Evolutionary conservation across 2,329 filamentous ascomycete species (phyloP), one percentile per base, ranked within the genome.

Genomic region (Teratosphaeria viscida): DNA sequence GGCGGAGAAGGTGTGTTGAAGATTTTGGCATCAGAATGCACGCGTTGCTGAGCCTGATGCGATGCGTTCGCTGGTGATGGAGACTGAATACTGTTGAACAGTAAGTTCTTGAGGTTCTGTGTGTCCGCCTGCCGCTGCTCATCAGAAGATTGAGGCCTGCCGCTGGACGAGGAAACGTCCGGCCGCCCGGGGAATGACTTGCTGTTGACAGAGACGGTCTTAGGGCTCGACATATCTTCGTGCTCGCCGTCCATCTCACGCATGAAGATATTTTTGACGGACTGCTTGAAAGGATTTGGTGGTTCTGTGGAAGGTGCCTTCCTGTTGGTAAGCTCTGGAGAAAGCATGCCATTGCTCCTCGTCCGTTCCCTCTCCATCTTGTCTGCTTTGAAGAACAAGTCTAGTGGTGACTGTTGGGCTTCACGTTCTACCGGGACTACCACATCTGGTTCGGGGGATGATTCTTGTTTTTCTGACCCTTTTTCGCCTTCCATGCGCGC

Each of bases 371-470:
- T 88, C 73, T 94, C 89, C 62, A 89, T 87, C 56, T 88, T 84
- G 66, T 96, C 89, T 37, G 90, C 91, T 62, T 87, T 87, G 78
- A 97, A 97, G 71, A 97, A 87, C 63, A 95, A 82, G 68, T 97
- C 92, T 4, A 97, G 79, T 0, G 92, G 91, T 11, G 91, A 95
- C 62, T 89, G 83, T 61, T 85, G 76, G 59, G 66, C 64, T 29
- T 73, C 71, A 10, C 70, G 59, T 6, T 61, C 75, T 49, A 75
- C 77, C 2, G 76, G 76, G 5, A 73, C 72, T n/a, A 72, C 67
- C 1, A 70, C 61, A 35, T 76, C 72, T 16, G 68, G 81, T 76
- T 64, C 77, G 74, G 70, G 82, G 12, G 78, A 78, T 27, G 82
- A 81, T 58, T 79, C 81, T 32, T 79, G 82, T 62, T 68, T 68